Percentiles rank a stretch among this genome's conserved stretches.
Evolutionary conservation across 495 filamentous ascomycete genomes (phyloP).

Genomic region (Opeltia flavorubescens): DNA sequence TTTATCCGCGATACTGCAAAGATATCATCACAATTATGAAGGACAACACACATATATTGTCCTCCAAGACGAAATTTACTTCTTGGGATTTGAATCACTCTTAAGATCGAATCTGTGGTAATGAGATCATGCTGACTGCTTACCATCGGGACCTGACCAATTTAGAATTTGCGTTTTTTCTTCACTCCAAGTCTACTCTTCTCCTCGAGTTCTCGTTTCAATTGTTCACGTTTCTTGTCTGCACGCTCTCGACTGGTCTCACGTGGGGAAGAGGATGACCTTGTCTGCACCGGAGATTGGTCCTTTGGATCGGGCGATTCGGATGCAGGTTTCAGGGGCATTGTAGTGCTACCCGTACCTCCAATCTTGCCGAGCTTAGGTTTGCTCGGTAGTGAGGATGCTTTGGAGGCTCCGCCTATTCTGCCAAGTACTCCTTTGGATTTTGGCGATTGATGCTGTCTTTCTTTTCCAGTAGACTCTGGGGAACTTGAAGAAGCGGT

Average conservation of each 20-base stretch:
- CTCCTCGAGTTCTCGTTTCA: conserved; percentile 50
- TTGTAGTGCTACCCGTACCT: conserved; percentile 9
- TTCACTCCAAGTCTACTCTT: conserved; percentile 47
- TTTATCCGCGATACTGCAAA: too few relatives aligned
- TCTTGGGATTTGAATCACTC: too few relatives aligned
- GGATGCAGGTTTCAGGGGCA: neutral
- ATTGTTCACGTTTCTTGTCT: conserved; percentile 45
- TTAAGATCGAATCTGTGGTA: too few relatives aligned
- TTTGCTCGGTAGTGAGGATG: conserved; percentile 11
- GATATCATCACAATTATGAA: too few relatives aligned
- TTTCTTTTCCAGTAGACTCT: neutral
- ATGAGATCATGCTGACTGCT: too few relatives aligned
- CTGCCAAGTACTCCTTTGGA: neutral
- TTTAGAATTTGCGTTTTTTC: conserved; percentile 54
- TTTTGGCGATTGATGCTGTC: neutral
- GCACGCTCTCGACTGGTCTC: conserved; percentile 35
- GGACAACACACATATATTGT: too few relatives aligned
- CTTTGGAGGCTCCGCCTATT: neutral
- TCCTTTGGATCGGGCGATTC: neutral
- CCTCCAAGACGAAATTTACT: too few relatives aligned
- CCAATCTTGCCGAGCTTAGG: conserved; percentile 15
- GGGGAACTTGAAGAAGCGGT: neutral
- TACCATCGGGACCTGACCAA: neutral
- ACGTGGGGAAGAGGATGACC: conserved; percentile 11
- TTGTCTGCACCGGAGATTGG: conserved; percentile 7